Evolutionary conservation across 2,329 filamentous ascomycete species (phyloP).

Genomic region (Raffaelea albimanens): DNA sequence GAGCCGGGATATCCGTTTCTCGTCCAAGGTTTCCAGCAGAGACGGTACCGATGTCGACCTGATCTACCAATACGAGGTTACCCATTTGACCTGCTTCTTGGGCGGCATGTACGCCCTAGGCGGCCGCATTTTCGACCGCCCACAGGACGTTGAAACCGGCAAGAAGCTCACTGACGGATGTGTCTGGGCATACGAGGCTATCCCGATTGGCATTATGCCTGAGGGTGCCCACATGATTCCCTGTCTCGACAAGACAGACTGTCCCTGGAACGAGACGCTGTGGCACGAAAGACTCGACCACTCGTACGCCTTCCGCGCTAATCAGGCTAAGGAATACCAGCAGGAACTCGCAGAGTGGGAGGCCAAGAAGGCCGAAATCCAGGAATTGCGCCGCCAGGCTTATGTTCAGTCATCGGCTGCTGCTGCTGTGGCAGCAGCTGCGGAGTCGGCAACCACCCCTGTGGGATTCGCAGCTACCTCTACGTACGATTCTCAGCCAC

Average conservation of each 20-base stretch:
- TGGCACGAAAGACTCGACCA: constrained; percentile 43
- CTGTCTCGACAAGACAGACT: constrained; percentile 36
- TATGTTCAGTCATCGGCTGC: too few relatives aligned
- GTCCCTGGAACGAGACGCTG: constrained; percentile 41
- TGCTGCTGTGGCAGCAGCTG: too few relatives aligned
- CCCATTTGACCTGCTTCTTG: constrained; percentile 58
- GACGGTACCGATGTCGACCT: constrained; percentile 28
- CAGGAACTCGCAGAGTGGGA: constrained; percentile 28
- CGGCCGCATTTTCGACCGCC: constrained; percentile 50
- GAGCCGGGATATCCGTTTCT: constrained; percentile 62
- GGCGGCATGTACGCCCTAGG: constrained; percentile 62
- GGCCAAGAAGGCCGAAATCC: constrained; percentile 19
- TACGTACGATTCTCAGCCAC: too few relatives aligned
- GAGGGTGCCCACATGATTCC: constrained; percentile 40
- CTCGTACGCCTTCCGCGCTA: constrained; percentile 29
- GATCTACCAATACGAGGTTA: constrained; percentile 47
- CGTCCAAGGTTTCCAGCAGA: constrained; percentile 48
- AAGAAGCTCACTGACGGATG: constrained; percentile 58
- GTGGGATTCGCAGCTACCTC: too few relatives aligned
- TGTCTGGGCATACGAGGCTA: constrained; percentile 58
- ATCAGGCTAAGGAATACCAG: constrained; percentile 32
- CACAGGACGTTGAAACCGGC: constrained; percentile 53
- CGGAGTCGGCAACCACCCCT: neutral
- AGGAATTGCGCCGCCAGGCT: constrained; percentile 11
- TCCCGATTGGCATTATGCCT: constrained; percentile 55